Percentiles rank a stretch among this genome's conserved stretches.
These are phyloP conservation scores for Trematosphaeria pertusa DNA, from an alignment of 2,329 filamentous ascomycete species.

Conservation along the genomic window DNA sequence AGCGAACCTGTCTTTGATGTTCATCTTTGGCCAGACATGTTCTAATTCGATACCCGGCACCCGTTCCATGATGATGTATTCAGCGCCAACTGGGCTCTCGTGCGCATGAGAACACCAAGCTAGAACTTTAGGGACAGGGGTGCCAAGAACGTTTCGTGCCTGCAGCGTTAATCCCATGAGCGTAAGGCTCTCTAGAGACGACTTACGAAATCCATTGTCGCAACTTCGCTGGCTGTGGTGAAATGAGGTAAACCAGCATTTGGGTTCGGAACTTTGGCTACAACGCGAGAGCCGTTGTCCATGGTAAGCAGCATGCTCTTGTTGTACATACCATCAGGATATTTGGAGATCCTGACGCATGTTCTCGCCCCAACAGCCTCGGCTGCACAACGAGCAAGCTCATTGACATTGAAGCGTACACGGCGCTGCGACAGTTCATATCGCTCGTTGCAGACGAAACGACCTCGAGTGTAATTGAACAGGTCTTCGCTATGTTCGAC, in stretches of 20 bases:
- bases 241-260: conserved; percentile 44
- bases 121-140: conserved; percentile 41
- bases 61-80: conserved; percentile 45
- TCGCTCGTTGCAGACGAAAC: conserved; percentile 33
- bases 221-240: conserved; percentile 48
- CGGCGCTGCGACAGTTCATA: conserved; percentile 29
- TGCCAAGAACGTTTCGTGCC: conserved; percentile 36
- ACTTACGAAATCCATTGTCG: conserved; percentile 46
- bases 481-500: conserved; percentile 26
- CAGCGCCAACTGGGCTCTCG: conserved; percentile 37
- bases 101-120: conserved; percentile 41
- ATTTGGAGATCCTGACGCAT: conserved; percentile 37
- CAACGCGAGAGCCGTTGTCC: conserved; percentile 42
- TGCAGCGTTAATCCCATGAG: conserved; percentile 16
- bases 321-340: conserved; percentile 45
- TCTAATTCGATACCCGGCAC: conserved; percentile 36
- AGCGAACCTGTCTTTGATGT: conserved; percentile 26
- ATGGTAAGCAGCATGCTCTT: conserved; percentile 45
- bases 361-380: conserved; percentile 28
- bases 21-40: conserved; percentile 38
- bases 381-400: conserved; percentile 33
- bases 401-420: conserved; percentile 37
- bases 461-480: conserved; percentile 38
- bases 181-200: neutral
- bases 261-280: conserved; percentile 49